Base-by-base conservation (phyloP, 768 basidiomycete species). In the Leccinum barrowsii region DNA sequence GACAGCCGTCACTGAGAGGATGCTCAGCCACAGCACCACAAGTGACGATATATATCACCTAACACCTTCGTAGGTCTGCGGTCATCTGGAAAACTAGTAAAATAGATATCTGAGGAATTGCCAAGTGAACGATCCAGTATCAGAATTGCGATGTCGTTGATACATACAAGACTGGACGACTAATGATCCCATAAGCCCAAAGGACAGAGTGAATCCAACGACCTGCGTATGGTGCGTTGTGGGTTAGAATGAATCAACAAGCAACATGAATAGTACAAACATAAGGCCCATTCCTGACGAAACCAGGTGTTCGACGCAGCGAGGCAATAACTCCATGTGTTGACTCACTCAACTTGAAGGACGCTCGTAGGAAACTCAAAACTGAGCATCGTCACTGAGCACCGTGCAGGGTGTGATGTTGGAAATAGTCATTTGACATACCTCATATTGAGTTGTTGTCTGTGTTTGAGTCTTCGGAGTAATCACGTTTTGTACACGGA, bases 181-280 rank as follows among this genome's bases (percentile, higher is more conserved):
- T 2, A 67, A 57, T 19, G 59, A 54, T 24, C 62, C 67, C 59
- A 61, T 59, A 6, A 67, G 54, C 0, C 24, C 48, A 7, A 64
- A 69, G 51, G 52, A 56, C 0, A 61, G 13, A 2, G 65, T 59
- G 12, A 64, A 67, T 35, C 66, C 63, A 13, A 67, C 26, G 11
- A 56, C n/a, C 65, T 69, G 19, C 1, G n/a, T 5, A 7, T 7
- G 1, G 17, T 7, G 7, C 7, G 7, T 0, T 17, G 37, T 15
- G 13, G 7, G 37, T 17, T 15, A 37, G 37, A 37, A 17, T 37
- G 37, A 37, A 7, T 37, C 7, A 17, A 17, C 17, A 17, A 17
- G 17, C 2, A 12, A 4, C 17, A 7, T 7, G 7, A 17, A 37
- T 17, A 7, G 7, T 37, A 37, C 37, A 40, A 1, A 40, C 37